Conservation (phyloP, 306 rosid species). For the Delonix regia region DNA sequence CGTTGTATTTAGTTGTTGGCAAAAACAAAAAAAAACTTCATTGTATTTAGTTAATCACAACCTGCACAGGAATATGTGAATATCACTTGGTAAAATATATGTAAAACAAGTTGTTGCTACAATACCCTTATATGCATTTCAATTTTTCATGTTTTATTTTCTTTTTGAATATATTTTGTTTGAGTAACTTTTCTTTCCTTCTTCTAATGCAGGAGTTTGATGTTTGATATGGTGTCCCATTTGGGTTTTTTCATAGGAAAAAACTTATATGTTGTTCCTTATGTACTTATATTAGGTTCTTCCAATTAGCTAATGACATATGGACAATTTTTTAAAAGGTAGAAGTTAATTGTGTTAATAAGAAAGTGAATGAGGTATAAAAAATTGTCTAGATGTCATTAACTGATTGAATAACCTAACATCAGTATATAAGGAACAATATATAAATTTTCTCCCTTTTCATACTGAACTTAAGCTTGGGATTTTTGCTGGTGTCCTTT, state of each 20-base stretch:
- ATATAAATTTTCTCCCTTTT: too few species aligned
- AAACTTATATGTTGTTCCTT: too few species aligned
- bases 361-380: too few species aligned
- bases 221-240: conserved; percentile 75
- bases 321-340: too few species aligned
- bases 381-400: too few species aligned
- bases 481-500: conserved; percentile 70
- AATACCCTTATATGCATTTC: neutral
- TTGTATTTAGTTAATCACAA: conserved; percentile 1
- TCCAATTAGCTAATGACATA: too few species aligned
- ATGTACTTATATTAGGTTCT: too few species aligned
- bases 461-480: conserved; percentile 83
- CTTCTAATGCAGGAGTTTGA: conserved; percentile 71
- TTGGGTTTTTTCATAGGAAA: conserved; percentile 74
- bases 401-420: too few species aligned
- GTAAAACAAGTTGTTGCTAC: neutral
- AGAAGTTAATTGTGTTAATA: too few species aligned
- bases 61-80: conserved; percentile 20
- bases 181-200: conserved; percentile 21
- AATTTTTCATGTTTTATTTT: conserved; percentile 5
- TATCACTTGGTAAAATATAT: conserved; percentile 6
- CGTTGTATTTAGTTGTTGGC: too few species aligned
- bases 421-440: too few species aligned
- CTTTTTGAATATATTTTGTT: neutral
- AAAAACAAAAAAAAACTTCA: too few species aligned